Percentiles rank a stretch among this genome's conserved stretches.
Evolutionary conservation across 2,329 filamentous ascomycete genomes (phyloP).

Genomic region (Fusarium sp.): DNA sequence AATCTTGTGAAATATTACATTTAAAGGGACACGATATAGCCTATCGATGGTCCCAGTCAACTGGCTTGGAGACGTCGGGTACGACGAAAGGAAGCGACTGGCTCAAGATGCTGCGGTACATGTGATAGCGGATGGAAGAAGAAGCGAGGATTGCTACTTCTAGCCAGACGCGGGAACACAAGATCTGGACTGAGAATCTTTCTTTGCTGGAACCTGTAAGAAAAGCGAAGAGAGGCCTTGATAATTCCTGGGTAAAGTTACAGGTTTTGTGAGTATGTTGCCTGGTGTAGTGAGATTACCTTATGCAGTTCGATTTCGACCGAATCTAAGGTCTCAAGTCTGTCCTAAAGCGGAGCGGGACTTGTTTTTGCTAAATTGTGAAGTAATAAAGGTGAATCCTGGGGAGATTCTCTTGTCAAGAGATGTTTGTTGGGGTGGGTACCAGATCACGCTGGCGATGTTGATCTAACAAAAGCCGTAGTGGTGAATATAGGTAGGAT

Average conservation of each 20-base stretch:
- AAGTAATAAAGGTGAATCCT: background rate
- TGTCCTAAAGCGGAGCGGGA: background rate
- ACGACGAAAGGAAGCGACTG: constrained; percentile 34
- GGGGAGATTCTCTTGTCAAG: background rate
- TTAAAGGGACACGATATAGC: background rate
- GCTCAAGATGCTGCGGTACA: constrained; percentile 27
- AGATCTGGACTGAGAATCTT: background rate
- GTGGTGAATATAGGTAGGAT: background rate
- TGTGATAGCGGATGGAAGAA: constrained; percentile 33
- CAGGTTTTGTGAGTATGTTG: background rate
- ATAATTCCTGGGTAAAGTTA: background rate
- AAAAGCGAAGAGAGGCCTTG: background rate
- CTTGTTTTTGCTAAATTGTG: background rate
- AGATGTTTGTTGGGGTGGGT: background rate
- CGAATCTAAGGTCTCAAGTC: background rate
- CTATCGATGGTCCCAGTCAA: constrained; percentile 12
- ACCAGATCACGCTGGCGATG: background rate
- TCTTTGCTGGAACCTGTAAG: background rate
- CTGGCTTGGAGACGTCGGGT: constrained; percentile 31
- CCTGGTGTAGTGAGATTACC: background rate
- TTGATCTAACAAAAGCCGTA: background rate
- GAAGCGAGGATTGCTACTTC: constrained; percentile 34
- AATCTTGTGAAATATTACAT: background rate
- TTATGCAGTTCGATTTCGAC: background rate
- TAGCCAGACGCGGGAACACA: constrained; percentile 25